Percentiles rank a stretch among this genome's conserved stretches.
Conservation (phyloP, 371 early-diverging fungal species). For the Apophysomyces sp. region DNA sequence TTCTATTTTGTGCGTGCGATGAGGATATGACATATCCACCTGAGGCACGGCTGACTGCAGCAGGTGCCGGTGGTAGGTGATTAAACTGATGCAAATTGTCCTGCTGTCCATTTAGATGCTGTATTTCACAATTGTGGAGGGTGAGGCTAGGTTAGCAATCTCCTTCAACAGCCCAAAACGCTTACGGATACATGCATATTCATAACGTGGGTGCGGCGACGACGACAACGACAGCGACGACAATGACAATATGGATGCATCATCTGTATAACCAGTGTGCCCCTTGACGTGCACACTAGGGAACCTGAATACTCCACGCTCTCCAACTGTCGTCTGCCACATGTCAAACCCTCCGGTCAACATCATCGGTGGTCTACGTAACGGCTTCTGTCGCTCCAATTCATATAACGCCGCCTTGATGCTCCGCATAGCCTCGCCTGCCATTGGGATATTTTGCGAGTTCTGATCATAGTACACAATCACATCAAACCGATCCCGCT, state of each 20-base stretch:
- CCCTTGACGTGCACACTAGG: neutral
- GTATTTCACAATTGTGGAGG: neutral
- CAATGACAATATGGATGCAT: slow-evolving; percentile 1
- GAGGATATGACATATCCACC: slow-evolving; percentile 10
- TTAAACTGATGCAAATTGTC: slow-evolving; percentile 22
- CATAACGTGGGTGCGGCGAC: neutral
- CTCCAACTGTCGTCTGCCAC: slow-evolving; percentile 58
- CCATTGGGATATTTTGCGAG: slow-evolving; percentile 18
- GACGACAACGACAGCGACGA: too few species aligned
- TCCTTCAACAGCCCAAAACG: neutral
- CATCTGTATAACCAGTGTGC: neutral
- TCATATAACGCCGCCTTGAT: slow-evolving; percentile 50
- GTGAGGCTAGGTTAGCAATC: neutral
- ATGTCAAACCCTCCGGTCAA: slow-evolving; percentile 76
- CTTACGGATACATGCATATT: neutral
- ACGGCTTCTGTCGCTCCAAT: slow-evolving; percentile 40
- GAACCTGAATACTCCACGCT: slow-evolving; percentile 35
- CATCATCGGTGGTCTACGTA: slow-evolving; percentile 59
- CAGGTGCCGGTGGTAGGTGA: slow-evolving; percentile 2
- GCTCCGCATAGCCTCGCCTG: slow-evolving; percentile 18
- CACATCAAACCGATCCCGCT: slow-evolving; percentile 62
- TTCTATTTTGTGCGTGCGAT: neutral
- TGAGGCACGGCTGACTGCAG: neutral
- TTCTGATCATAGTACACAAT: slow-evolving; percentile 71
- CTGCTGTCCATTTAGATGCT: neutral